These are phyloP conservation scores for Metarhizium album DNA, from an alignment of 2,329 filamentous ascomycete genomes.

Conservation along the genomic window DNA sequence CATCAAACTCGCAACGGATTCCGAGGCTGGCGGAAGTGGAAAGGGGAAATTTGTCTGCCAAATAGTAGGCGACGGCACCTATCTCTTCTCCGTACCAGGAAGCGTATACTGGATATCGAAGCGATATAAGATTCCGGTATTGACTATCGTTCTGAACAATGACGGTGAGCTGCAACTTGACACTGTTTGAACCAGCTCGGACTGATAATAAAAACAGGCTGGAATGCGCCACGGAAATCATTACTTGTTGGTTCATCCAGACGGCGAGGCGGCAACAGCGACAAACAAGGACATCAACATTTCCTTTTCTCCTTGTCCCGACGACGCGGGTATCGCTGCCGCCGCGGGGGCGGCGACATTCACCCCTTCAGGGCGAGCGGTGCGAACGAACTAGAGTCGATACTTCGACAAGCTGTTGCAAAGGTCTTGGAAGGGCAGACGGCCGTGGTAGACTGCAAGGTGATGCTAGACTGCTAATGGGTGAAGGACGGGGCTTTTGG, in stretches of 20 bases:
- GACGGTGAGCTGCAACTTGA: slow-evolving; percentile 28
- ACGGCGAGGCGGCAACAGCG: slow-evolving; percentile 41
- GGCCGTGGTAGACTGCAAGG: slow-evolving; percentile 41
- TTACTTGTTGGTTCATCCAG: slow-evolving; percentile 45
- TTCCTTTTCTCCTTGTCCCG: slow-evolving; percentile 45
- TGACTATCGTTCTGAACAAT: slow-evolving; percentile 48
- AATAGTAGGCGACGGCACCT: slow-evolving; percentile 47
- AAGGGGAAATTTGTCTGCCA: slow-evolving; percentile 42
- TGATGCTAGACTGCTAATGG: slow-evolving; percentile 33
- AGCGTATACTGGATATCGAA: slow-evolving; percentile 46
- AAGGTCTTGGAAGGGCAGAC: slow-evolving; percentile 38
- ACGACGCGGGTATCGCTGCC: slow-evolving; percentile 50
- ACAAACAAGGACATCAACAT: slow-evolving; percentile 53
- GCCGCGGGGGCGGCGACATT: slow-evolving; percentile 44
- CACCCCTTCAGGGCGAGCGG: slow-evolving; percentile 37
- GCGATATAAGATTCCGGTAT: slow-evolving; percentile 41
- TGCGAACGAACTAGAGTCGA: slow-evolving; percentile 32
- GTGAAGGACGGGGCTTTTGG: too few species aligned
- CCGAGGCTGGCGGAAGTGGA: slow-evolving; percentile 25
- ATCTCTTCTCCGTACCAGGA: slow-evolving; percentile 41
- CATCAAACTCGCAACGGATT: slow-evolving; percentile 56
- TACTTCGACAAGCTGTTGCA: slow-evolving; percentile 41
- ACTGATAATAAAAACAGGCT: slow-evolving; percentile 26
- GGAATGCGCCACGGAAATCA: slow-evolving; percentile 49
- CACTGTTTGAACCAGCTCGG: background rate